A percentile compares a stretch with the other conserved stretches of the same genome.
phyloP scores from a whole-genome alignment of 2,329 filamentous ascomycete species.

The Monilinia fructicola region DNA sequence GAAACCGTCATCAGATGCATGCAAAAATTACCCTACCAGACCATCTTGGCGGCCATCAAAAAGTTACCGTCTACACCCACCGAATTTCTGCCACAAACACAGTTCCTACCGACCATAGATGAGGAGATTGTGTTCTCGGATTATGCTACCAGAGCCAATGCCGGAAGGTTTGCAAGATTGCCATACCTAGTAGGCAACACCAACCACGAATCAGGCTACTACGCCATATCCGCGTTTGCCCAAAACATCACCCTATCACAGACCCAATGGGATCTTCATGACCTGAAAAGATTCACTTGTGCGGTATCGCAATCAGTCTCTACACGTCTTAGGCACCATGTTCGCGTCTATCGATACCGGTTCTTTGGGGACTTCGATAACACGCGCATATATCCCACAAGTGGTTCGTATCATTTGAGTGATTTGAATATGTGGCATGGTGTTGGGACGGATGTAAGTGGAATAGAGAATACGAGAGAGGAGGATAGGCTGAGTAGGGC shows the following conservation, averaged over 20 bases:
- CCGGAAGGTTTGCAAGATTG: constrained; percentile 26
- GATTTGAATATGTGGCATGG: constrained; percentile 35
- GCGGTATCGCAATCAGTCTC: constrained; percentile 37
- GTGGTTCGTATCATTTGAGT: constrained; percentile 41
- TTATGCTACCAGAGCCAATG: constrained; percentile 16
- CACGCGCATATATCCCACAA: constrained; percentile 34
- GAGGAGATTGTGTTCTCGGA: constrained; percentile 27
- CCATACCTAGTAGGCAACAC: constrained; percentile 41
- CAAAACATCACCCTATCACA: constrained; percentile 28
- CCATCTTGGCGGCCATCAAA: constrained; percentile 2
- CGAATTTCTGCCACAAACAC: constrained; percentile 4
- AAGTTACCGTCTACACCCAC: background rate
- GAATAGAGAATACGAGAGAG: constrained; percentile 7
- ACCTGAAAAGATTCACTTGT: constrained; percentile 41
- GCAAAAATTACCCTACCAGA: constrained; percentile 6
- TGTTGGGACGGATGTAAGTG: constrained; percentile 10
- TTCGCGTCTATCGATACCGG: constrained; percentile 44
- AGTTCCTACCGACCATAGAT: constrained; percentile 30
- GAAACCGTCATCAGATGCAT: background rate
- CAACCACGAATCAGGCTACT: constrained; percentile 41
- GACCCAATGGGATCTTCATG: constrained; percentile 38
- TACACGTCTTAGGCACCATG: constrained; percentile 29
- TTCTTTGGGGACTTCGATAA: constrained; percentile 44
- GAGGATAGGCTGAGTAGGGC: background rate
- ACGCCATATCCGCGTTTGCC: constrained; percentile 33